Evolutionary conservation across 257 asterid species (phyloP).

Genomic region (Primulina eburnea): DNA sequence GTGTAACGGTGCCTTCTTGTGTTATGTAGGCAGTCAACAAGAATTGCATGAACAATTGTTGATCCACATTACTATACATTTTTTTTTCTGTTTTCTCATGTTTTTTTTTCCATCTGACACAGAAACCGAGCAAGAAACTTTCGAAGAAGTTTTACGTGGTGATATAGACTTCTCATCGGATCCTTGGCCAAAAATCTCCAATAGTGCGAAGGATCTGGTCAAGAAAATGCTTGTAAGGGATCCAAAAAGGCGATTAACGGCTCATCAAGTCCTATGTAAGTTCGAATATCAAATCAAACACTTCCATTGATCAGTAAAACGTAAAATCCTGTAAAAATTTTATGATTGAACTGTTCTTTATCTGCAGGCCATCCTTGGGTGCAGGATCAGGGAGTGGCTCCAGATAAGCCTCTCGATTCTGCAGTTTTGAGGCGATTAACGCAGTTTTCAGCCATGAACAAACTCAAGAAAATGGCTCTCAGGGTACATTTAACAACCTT

Average conservation of each 20-base stretch:
- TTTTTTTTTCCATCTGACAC: neutral
- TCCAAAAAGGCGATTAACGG: conserved; percentile 30
- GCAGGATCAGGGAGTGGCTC: conserved; percentile 27
- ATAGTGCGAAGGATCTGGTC: conserved; percentile 33
- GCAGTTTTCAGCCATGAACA: conserved; percentile 29
- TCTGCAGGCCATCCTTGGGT: conserved; percentile 28
- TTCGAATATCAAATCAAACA: neutral
- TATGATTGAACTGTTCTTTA: neutral
- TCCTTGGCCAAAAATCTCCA: conserved; percentile 38
- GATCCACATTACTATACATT: no score
- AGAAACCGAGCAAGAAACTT: conserved; percentile 34
- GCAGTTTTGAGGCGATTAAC: conserved; percentile 27
- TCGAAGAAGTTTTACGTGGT: conserved; percentile 28
- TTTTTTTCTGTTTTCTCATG: neutral
- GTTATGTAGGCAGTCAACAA: no score
- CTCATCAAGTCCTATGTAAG: conserved; percentile 38
- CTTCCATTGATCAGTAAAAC: neutral
- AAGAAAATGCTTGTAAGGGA: conserved; percentile 34
- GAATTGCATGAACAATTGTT: no score
- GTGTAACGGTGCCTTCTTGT: no score
- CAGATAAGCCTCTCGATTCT: conserved; percentile 28
- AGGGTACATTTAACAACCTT: conserved; percentile 7
- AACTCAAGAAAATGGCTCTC: conserved; percentile 33
- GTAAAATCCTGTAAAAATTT: no score
- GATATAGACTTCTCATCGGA: conserved; percentile 33